These are phyloP conservation scores for Leccinum pachyderme DNA, from an alignment of 1,284 basidiomycete species.

Conservation along the genomic window DNA sequence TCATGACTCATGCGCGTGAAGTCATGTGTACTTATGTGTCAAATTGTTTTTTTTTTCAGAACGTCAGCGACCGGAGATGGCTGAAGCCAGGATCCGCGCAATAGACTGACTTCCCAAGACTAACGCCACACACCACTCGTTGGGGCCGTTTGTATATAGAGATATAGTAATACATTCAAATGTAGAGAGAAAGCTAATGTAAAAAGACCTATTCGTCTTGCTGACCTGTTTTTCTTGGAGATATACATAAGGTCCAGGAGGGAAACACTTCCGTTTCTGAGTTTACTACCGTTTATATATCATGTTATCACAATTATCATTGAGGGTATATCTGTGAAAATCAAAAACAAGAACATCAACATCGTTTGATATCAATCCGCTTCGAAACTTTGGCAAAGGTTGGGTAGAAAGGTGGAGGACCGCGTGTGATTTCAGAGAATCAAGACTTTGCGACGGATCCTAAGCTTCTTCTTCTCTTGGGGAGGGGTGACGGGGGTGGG, in stretches of 20 bases:
- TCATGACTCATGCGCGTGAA: slow-evolving; percentile 3
- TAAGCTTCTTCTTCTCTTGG: slow-evolving; percentile 30
- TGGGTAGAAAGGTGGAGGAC: background rate
- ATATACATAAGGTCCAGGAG: background rate
- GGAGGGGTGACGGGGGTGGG: slow-evolving; percentile 13
- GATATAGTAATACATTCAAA: background rate
- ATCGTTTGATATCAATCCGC: background rate
- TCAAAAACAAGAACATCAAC: slow-evolving; percentile 2
- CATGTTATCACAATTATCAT: slow-evolving; percentile 16
- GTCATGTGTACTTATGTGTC: background rate
- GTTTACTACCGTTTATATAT: slow-evolving; percentile 19
- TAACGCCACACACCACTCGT: background rate
- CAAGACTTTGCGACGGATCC: slow-evolving; percentile 32
- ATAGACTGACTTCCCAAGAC: background rate
- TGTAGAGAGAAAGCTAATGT: background rate
- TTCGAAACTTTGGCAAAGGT: background rate
- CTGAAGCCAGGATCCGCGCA: slow-evolving; percentile 1
- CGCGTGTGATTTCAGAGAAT: slow-evolving; percentile 23
- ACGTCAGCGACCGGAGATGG: background rate
- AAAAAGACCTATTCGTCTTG: background rate
- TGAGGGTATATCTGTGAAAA: slow-evolving; percentile 13
- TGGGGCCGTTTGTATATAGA: background rate
- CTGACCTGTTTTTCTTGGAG: background rate
- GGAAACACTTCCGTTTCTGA: background rate
- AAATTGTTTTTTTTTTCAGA: too few relatives aligned